Evolutionary conservation across 345 rosid genomes (phyloP).

Genomic region (Citrus cavaleriei): DNA sequence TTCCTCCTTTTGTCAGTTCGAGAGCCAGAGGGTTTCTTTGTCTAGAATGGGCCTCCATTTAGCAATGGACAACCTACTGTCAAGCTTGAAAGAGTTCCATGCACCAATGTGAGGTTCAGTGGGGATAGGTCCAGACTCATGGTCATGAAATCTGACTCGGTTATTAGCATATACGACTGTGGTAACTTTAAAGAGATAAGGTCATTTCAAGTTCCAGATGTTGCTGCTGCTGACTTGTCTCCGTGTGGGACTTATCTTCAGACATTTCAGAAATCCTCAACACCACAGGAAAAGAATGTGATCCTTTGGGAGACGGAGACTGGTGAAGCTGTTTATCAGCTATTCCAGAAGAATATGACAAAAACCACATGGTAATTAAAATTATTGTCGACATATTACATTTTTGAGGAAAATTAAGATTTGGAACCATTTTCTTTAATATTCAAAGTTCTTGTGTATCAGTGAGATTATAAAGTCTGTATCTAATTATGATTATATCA

Average conservation of each 20-base stretch:
- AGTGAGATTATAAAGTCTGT: neutral
- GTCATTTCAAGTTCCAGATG: conserved; percentile 53
- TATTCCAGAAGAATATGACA: conserved; percentile 73
- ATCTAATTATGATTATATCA: neutral
- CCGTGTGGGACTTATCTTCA: conserved; percentile 80
- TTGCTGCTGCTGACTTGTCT: conserved; percentile 61
- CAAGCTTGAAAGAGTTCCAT: conserved; percentile 59
- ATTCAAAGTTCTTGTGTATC: neutral
- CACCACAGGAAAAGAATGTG: conserved; percentile 82
- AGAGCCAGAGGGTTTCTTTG: conserved; percentile 65
- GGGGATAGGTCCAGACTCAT: conserved; percentile 71
- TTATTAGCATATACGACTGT: conserved; percentile 59
- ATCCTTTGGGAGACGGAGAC: conserved; percentile 58
- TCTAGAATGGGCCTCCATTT: conserved; percentile 94
- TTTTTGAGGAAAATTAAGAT: neutral
- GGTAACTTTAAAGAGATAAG: conserved; percentile 51
- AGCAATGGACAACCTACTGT: conserved; percentile 48
- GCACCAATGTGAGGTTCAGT: conserved; percentile 60
- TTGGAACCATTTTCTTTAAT: neutral
- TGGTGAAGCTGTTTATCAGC: conserved; percentile 67
- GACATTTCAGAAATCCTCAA: conserved; percentile 74
- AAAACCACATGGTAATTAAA: conserved; percentile 67
- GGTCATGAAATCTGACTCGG: conserved; percentile 56
- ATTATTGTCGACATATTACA: neutral
- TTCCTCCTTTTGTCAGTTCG: conserved; percentile 39